Evolutionary conservation across 306 rosid species (phyloP).

Genomic region (Cucumis melo): DNA sequence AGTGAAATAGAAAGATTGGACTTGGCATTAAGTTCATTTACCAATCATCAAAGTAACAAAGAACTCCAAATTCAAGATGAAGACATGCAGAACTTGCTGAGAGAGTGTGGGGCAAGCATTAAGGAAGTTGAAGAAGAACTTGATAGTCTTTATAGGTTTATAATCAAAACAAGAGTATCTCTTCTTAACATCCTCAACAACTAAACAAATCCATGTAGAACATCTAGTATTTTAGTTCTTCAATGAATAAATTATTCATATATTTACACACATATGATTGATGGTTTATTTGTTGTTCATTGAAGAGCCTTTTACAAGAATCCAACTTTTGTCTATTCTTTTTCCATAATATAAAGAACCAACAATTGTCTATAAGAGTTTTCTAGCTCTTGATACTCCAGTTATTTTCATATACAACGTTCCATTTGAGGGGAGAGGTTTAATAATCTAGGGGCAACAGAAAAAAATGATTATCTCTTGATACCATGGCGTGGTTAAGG

Average conservation of each 20-base stretch:
- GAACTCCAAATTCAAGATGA: not conserved
- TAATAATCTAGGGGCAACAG: not conserved
- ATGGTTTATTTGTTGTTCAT: not conserved
- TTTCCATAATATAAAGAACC: not conserved
- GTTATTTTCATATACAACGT: not conserved
- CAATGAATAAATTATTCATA: not conserved
- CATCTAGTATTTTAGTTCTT: not conserved
- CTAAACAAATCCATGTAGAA: not conserved
- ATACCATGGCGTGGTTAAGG: not conserved
- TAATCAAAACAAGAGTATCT: constrained; percentile 16
- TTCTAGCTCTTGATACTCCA: not conserved
- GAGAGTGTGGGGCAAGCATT: constrained; percentile 8
- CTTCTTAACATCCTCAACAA: constrained; percentile 25
- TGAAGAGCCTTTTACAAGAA: not conserved
- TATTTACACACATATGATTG: not conserved
- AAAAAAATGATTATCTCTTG: not conserved
- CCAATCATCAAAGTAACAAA: not conserved
- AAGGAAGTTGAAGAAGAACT: constrained; percentile 11
- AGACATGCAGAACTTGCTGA: constrained; percentile 1
- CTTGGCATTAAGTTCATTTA: not conserved
- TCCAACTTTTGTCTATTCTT: not conserved
- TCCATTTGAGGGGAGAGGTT: not conserved
- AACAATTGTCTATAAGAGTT: not conserved
- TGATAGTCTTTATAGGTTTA: constrained; percentile 9
- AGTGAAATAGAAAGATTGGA: constrained; percentile 13